Base-by-base conservation (phyloP, 768 basidiomycete genomes). In the Leccinellum luteum region DNA sequence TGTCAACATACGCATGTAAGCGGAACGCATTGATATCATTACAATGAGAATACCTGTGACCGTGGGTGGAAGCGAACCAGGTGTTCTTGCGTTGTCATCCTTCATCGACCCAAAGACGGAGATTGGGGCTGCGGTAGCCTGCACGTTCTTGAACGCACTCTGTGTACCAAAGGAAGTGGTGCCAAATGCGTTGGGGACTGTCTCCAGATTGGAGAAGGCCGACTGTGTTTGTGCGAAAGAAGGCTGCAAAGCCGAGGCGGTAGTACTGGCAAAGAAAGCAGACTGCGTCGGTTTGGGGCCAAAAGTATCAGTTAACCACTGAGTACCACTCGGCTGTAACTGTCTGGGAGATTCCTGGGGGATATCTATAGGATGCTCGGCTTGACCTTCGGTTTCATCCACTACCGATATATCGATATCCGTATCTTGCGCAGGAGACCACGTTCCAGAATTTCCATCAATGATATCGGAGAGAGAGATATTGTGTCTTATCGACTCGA, bases 381-480 rank as follows among this genome's bases (percentile, higher is more conserved):
- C 45, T 27, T 58, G 60, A 38, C 58, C 59, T 27, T 67, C 65
- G n/a, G 60, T 64, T 56, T 62, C 64, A 5, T 73, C 61, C 48
- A 51, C 51, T 4, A 60, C 58, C 9, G 60, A 61, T 30, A 64
- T 65, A 38, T 69, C 73, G 15, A 66, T 56, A 45, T 72, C 74
- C 14, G 60, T 54, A 4, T 59, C 60, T 51, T 68, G 63, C 19
- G 61, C 59, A 17, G 70, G 74, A 19, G 69, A 64, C 9, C 64
- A 66, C 34, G 34, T 56, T 35, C 63, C 55, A 25, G 43, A 78
- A 73, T 45, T 78, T 66, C 89, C 90, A 61, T 92, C 89, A 52
- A 92, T 89, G 60, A 92, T 77, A 56, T 90, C 83, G 0, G 81
- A 75, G 34, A 84, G 76, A 23, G 76, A 72, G 48, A 90, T 70